Evolutionary conservation across 768 basidiomycete species (phyloP).

Genomic region (Mrakia hoshinonis): DNA sequence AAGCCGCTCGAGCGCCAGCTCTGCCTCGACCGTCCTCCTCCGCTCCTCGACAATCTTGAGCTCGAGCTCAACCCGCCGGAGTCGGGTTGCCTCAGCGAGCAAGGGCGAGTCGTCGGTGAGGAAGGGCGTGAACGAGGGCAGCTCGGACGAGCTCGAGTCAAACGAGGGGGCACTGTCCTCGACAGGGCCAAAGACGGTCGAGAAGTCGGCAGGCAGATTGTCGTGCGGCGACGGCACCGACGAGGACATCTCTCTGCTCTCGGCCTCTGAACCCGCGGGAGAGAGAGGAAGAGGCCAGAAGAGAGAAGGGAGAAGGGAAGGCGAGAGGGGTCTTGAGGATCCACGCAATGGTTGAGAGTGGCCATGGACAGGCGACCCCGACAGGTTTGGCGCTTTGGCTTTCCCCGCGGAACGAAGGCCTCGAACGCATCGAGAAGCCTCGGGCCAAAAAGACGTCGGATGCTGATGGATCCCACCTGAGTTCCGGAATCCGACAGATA

Average conservation of each 20-base stretch:
- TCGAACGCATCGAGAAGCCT: too few species aligned
- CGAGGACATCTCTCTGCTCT: not conserved
- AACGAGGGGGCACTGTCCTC: not conserved
- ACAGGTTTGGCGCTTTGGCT: too few species aligned
- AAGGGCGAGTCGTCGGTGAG: not conserved
- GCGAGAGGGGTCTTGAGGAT: not conserved
- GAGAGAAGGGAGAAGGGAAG: not conserved
- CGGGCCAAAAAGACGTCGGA: too few species aligned
- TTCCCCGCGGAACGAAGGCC: too few species aligned
- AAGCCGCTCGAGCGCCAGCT: conserved; percentile 4
- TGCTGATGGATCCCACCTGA: too few species aligned
- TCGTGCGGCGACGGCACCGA: not conserved
- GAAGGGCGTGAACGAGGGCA: conserved; percentile 5
- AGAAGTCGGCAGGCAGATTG: not conserved
- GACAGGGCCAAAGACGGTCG: not conserved
- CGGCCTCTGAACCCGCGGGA: not conserved
- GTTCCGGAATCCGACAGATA: too few species aligned
- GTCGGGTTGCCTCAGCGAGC: not conserved
- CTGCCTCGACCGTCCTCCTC: conserved; percentile 6
- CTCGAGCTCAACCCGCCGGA: conserved; percentile 9
- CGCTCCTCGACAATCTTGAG: conserved; percentile 6
- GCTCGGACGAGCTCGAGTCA: not conserved
- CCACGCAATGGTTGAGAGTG: too few species aligned
- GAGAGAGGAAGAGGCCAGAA: not conserved
- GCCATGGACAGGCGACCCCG: too few species aligned